Base-by-base conservation (phyloP, 1,284 basidiomycete genomes). In the Schizopora paradoxa region DNA sequence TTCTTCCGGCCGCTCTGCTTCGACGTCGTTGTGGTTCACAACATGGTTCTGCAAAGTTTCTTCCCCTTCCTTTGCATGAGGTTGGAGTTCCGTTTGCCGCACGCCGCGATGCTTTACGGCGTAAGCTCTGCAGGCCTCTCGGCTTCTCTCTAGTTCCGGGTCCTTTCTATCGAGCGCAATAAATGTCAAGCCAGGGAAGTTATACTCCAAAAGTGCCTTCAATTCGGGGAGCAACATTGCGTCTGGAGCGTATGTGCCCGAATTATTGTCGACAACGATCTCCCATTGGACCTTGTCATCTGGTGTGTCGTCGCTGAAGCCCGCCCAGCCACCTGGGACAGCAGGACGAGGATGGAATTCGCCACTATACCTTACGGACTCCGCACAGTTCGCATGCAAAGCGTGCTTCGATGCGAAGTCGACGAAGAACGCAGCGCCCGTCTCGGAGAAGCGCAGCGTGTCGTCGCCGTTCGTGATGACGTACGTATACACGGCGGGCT, bases 401-500 rank as follows among this genome's bases (percentile, higher is more conserved):
- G 69, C 69, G 55, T 72, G 69, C 56, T 88, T 87, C n/a, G 80
- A 83, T 19, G 78, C 84, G 57, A 86, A 86, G 62, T 86, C 82
- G 49, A 86, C 82, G 61, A 87, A 86, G 66, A 87, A 87, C 14
- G 82, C 77, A 1, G 85, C 84, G 7, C 84, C 84, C 2, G 85
- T 87, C 61, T 87, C 85, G 29, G 82, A 85, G 63, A 87, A 87
- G 6, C 85, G 75, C 53, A 86, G 73, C 2, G 80, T 77, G 54
- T 83, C 76, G 64, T 87, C 84, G 39, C 81, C 76, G 8, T 71
- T 65, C 8, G 77, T 73, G 59, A 87, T 79, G 58, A 87, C 71
- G 63, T 88, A 87, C 22, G 85, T 86, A 64, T 87, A 87, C 19
- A 86, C 77, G 0, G 82, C 80, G 35, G 84, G 84, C 60, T 86